Evolutionary conservation across 768 basidiomycete genomes (phyloP).

Genomic region (Scleroderma citrinum): DNA sequence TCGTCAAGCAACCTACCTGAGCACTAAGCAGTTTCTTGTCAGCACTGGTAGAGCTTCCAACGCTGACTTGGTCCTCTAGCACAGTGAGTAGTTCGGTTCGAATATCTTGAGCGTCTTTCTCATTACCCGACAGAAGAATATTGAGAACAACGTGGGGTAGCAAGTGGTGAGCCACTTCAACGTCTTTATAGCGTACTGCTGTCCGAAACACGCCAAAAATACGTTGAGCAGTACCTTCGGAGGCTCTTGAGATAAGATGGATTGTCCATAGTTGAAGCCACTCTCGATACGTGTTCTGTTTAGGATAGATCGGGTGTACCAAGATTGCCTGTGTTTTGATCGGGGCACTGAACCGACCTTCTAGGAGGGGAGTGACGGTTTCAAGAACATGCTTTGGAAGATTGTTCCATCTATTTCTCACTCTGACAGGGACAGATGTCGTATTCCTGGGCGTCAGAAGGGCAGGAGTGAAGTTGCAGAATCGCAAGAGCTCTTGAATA

Average conservation of each 20-base stretch:
- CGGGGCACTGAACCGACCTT: slow-evolving; percentile 53
- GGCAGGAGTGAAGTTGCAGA: slow-evolving; percentile 81
- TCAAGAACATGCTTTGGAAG: slow-evolving; percentile 82
- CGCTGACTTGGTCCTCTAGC: slow-evolving; percentile 78
- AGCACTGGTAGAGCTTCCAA: slow-evolving; percentile 46
- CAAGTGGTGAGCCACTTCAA: slow-evolving; percentile 86
- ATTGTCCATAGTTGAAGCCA: slow-evolving; percentile 92
- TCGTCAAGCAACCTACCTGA: slow-evolving; percentile 51
- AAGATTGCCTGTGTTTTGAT: slow-evolving; percentile 35
- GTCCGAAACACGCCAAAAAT: slow-evolving; percentile 79
- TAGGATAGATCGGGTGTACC: slow-evolving; percentile 73
- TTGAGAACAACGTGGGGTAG: slow-evolving; percentile 90
- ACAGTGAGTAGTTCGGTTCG: slow-evolving; percentile 74
- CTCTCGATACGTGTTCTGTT: slow-evolving; percentile 80
- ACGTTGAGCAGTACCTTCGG: slow-evolving; percentile 48
- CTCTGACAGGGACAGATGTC: slow-evolving; percentile 52
- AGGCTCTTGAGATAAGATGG: slow-evolving; percentile 65
- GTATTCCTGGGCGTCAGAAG: slow-evolving; percentile 52
- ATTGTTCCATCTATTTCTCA: slow-evolving; percentile 69
- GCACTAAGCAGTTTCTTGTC: slow-evolving; percentile 90
- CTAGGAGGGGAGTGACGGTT: slow-evolving; percentile 79
- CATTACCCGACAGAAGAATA: slow-evolving; percentile 69
- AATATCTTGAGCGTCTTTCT: slow-evolving; percentile 58
- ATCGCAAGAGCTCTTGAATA: slow-evolving; percentile 84
- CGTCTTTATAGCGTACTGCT: slow-evolving; percentile 81